Percentiles rank a stretch among this genome's conserved stretches.
Conservation (phyloP, 257 asterid genomes). For the Gynochthodes officinalis region DNA sequence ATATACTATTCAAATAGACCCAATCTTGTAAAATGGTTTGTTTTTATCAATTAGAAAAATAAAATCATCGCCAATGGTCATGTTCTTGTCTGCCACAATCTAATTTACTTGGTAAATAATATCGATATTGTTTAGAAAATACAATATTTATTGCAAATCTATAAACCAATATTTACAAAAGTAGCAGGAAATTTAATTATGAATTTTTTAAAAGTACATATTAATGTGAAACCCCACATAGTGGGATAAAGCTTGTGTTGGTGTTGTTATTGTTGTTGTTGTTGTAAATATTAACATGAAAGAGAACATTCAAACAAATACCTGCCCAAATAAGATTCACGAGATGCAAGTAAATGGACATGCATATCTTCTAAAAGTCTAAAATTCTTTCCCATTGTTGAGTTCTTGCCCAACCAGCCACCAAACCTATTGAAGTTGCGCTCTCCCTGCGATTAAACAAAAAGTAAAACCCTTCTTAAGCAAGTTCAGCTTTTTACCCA, state of each 20-base stretch:
- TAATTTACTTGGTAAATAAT: not conserved
- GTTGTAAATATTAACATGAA: not conserved
- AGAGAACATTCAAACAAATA: slow-evolving; percentile 21
- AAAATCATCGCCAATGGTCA: no score
- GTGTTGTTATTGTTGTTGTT: not conserved
- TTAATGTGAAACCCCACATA: not conserved
- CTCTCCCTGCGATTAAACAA: slow-evolving; percentile 63
- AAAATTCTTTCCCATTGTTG: slow-evolving; percentile 79
- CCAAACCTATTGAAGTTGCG: slow-evolving; percentile 94
- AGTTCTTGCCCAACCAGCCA: slow-evolving; percentile 99
- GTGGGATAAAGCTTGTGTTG: not conserved
- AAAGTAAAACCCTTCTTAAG: slow-evolving; percentile 4
- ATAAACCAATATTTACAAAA: not conserved
- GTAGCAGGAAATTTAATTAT: not conserved
- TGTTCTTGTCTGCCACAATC: not conserved
- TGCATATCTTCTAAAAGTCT: slow-evolving; percentile 88
- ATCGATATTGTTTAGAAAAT: not conserved
- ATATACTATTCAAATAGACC: not conserved
- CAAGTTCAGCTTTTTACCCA: not conserved
- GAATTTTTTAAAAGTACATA: not conserved
- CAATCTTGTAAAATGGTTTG: not conserved
- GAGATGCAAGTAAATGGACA: slow-evolving; percentile 89
- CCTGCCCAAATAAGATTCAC: slow-evolving; percentile 86
- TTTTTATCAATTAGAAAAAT: not conserved
- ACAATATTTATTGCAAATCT: not conserved